Evolutionary conservation across 768 basidiomycete species (phyloP).

Genomic region (Leccinum aurantiacum): DNA sequence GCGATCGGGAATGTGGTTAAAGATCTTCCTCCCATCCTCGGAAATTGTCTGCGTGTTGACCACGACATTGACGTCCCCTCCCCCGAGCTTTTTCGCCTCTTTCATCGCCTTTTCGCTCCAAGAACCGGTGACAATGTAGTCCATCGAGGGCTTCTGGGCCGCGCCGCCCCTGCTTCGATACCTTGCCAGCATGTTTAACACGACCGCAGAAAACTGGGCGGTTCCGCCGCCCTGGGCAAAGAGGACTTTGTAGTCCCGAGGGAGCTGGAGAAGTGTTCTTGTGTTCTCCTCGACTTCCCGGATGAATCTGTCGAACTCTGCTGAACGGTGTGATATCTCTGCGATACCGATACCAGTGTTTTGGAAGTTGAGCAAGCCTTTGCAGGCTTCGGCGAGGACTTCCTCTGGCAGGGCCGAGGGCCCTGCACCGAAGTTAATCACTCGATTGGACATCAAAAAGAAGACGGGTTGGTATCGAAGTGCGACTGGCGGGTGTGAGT

Average conservation of each 20-base stretch:
- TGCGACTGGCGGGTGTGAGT: background rate
- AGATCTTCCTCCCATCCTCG: constrained; percentile 59
- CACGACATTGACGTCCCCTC: constrained; percentile 63
- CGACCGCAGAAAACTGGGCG: constrained; percentile 87
- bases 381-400: constrained; percentile 79
- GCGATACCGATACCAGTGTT: constrained; percentile 93
- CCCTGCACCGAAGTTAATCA: constrained; percentile 91
- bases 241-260: constrained; percentile 79
- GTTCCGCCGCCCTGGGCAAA: constrained; percentile 96
- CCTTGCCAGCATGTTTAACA: constrained; percentile 87
- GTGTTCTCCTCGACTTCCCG: constrained; percentile 61
- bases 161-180: constrained; percentile 70
- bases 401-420: constrained; percentile 89
- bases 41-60: constrained; percentile 66
- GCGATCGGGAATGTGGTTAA: constrained; percentile 78
- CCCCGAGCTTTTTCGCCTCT: constrained; percentile 74
- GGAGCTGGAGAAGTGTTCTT: constrained; percentile 76
- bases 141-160: constrained; percentile 59
- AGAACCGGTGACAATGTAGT: constrained; percentile 91
- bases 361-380: constrained; percentile 87
- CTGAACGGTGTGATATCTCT: constrained; percentile 94
- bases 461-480: background rate
- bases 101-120: constrained; percentile 88
- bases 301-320: constrained; percentile 78
- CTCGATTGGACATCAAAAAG: constrained; percentile 39